Evolutionary conservation across 2,329 filamentous ascomycete species (phyloP), one percentile per base, ranked within the genome.

Genomic region (Dryadomyces quercivorus): DNA sequence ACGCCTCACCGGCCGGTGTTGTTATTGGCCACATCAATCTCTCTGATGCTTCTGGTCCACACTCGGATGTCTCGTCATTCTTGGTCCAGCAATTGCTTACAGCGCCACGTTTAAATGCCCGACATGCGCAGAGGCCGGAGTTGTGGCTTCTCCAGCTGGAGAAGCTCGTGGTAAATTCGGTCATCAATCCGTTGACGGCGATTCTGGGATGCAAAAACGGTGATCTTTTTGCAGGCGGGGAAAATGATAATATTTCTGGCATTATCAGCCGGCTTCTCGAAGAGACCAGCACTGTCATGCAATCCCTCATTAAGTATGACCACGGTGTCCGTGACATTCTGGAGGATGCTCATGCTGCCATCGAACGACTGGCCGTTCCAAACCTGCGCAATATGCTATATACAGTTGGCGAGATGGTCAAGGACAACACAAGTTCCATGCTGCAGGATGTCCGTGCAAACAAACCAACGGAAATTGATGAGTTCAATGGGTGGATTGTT

Each of bases 161-260:
- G 63, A 96, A 95, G 66, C 74, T 96, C 1, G 85, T 86, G 1
- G 74, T 91, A 52, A 95, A 95, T 64, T 76, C 81, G 40, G 73
- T 91, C 36, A 81, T 96, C 62, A 94, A 95, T 64, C 88, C 92
- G 0, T 70, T 96, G n/a, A 93, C 88, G 0, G 85, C 84, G 0
- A 70, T 96, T 10, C 73, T 93, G 54, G 77, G 86, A 53, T 85
- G 84, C 64, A 80, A 80, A 58, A 96, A 96, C 61, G 89, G 90
- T n/a, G 75, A 76, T 5, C 67, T 96, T 0, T 81, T 95, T 16
- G 75, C 76, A 58, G 26, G 18, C 15, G 13, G 13, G 16, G 4
- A 13, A 43, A 9, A 16, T 40, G 26, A 73, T 44, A 16, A 7
- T 7, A 15, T 49, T 4, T 3, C 20, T 13, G 8, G n/a, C 12